Evolutionary conservation across 768 basidiomycete genomes (phyloP).

Genomic region (Amanita exitialis): DNA sequence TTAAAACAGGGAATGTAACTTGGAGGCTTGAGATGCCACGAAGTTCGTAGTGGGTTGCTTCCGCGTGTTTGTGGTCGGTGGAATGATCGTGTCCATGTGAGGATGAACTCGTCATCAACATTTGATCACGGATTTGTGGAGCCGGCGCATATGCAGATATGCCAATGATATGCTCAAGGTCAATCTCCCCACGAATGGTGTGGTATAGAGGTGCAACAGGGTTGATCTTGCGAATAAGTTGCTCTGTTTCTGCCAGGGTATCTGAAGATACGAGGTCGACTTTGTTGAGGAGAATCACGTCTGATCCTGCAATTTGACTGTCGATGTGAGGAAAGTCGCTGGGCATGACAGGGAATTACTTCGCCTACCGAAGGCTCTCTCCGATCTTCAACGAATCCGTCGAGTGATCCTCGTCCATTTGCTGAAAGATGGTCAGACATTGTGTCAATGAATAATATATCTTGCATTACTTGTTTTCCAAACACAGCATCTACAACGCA

Average conservation of each 20-base stretch:
- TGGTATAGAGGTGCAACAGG: slow-evolving; percentile 66
- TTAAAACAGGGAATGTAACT: slow-evolving; percentile 55
- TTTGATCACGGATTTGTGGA: background rate
- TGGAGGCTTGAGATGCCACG: slow-evolving; percentile 81
- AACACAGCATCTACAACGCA: slow-evolving; percentile 90
- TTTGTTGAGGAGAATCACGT: slow-evolving; percentile 91
- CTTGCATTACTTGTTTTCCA: slow-evolving; percentile 31
- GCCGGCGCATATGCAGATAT: slow-evolving; percentile 58
- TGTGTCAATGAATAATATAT: slow-evolving; percentile 1
- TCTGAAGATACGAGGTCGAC: slow-evolving; percentile 54
- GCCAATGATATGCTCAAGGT: slow-evolving; percentile 67
- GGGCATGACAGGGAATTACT: background rate
- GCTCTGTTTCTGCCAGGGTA: slow-evolving; percentile 39
- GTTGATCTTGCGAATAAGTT: slow-evolving; percentile 65
- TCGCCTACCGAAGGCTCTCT: slow-evolving; percentile 66
- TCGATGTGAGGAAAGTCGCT: background rate
- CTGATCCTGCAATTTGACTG: slow-evolving; percentile 90
- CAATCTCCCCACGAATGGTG: slow-evolving; percentile 65
- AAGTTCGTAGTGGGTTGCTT: slow-evolving; percentile 53
- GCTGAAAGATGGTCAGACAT: slow-evolving; percentile 32
- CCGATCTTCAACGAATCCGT: slow-evolving; percentile 42
- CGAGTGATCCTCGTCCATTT: slow-evolving; percentile 75
- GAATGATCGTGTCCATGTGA: slow-evolving; percentile 7
- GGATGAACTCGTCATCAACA: background rate
- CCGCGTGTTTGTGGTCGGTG: slow-evolving; percentile 10